Evolutionary conservation across 2,329 filamentous ascomycete species (phyloP).

Genomic region (Neofusicoccum laricinum): DNA sequence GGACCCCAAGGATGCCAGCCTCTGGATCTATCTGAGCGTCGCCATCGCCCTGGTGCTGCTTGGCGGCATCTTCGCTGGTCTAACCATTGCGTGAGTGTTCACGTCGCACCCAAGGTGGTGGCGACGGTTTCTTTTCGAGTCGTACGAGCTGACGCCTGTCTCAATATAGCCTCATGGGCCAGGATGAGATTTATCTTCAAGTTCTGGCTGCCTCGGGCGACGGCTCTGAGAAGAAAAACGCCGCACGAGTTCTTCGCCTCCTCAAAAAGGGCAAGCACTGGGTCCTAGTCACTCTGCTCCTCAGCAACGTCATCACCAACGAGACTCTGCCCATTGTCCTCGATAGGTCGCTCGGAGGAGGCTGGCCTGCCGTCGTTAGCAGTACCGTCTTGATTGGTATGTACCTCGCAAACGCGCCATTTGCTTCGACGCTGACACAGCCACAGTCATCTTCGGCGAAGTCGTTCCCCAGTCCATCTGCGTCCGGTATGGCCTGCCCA

Average conservation of each 20-base stretch:
- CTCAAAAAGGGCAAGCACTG: constrained; percentile 92
- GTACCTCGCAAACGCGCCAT: constrained; percentile 26
- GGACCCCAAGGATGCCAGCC: constrained; percentile 54
- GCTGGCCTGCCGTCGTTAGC: constrained; percentile 88
- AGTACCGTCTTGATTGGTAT: constrained; percentile 91
- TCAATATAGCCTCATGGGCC: constrained; percentile 57
- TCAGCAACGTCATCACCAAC: constrained; percentile 97
- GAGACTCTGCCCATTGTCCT: constrained; percentile 94
- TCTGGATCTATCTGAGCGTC: constrained; percentile 79
- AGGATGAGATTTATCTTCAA: constrained; percentile 95
- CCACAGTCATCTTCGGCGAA: constrained; percentile 91
- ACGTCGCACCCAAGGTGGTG: not conserved
- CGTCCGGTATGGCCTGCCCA: constrained; percentile 91
- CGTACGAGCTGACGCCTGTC: constrained; percentile 26
- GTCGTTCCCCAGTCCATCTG: constrained; percentile 94
- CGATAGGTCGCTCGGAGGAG: constrained; percentile 88
- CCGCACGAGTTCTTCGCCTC: constrained; percentile 73
- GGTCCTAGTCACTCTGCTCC: constrained; percentile 89
- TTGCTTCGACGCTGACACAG: constrained; percentile 11
- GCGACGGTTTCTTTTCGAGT: not conserved
- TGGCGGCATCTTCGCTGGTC: constrained; percentile 88
- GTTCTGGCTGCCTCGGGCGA: constrained; percentile 84
- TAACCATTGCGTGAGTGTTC: constrained; percentile 74
- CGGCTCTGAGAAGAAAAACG: constrained; percentile 82
- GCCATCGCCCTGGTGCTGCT: constrained; percentile 79